Conservation (phyloP, 176 grass and related monocot genomes). For the Lolium multiflorum region DNA sequence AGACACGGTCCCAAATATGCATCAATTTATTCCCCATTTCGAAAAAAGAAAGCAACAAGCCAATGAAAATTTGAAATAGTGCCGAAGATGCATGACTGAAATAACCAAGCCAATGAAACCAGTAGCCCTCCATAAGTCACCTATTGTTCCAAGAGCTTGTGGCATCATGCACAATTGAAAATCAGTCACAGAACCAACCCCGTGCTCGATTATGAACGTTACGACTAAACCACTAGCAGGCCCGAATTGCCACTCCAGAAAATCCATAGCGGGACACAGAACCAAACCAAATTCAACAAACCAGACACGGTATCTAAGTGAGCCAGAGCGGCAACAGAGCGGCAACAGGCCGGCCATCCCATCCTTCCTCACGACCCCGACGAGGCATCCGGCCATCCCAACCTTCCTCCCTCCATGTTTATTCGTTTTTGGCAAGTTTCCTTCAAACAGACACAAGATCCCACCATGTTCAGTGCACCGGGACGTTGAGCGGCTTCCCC, state of each 20-base stretch:
- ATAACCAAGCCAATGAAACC: not conserved
- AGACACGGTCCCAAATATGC: too few species aligned
- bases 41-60: too few species aligned
- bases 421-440: not conserved
- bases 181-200: not conserved
- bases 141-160: not conserved
- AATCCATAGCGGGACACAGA: not conserved
- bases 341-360: not conserved
- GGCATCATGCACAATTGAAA: not conserved
- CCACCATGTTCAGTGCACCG: not conserved
- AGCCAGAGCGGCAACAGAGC: too few species aligned
- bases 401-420: constrained; percentile 2
- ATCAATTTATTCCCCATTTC: too few species aligned
- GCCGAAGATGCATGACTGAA: not conserved
- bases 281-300: too few species aligned
- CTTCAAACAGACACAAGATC: not conserved
- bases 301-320: not conserved
- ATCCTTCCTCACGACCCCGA: constrained; percentile 52
- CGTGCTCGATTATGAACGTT: not conserved
- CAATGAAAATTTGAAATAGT: not conserved
- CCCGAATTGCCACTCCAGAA: not conserved
- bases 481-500: not conserved
- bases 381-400: constrained; percentile 29
- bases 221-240: not conserved
- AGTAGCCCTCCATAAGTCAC: not conserved